Conservation (phyloP, 257 asterid species). For the Galeopsis tetrahit region DNA sequence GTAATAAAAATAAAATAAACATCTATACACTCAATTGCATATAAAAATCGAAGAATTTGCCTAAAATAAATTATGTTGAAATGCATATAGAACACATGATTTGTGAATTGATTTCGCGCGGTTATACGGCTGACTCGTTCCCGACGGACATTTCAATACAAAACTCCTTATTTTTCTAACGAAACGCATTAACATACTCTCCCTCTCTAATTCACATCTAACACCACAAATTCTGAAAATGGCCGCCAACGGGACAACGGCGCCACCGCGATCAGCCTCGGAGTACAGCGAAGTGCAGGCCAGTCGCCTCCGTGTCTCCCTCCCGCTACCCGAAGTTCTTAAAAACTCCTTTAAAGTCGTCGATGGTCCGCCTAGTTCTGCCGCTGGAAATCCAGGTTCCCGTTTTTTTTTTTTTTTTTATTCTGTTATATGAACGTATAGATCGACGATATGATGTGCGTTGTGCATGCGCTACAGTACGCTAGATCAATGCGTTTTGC, state of each 20-base stretch:
- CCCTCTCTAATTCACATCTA: not conserved
- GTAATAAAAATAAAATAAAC: too few relatives aligned
- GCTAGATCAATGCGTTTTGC: not conserved
- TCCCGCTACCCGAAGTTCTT: conserved; percentile 73
- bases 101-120: not conserved
- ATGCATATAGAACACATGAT: not conserved
- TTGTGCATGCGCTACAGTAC: conserved; percentile 22
- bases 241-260: conserved; percentile 39
- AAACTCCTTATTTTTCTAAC: not conserved
- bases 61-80: not conserved
- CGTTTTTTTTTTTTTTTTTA: not conserved
- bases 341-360: conserved; percentile 59
- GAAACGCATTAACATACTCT: not conserved
- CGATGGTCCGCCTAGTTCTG: conserved; percentile 74
- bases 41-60: too few relatives aligned
- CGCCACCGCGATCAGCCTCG: conserved; percentile 51
- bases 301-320: conserved; percentile 65
- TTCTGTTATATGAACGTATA: not conserved
- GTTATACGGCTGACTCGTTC: conserved; percentile 24
- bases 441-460: not conserved
- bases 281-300: conserved; percentile 73
- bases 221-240: conserved; percentile 9
- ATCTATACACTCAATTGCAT: too few relatives aligned
- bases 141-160: conserved; percentile 19
- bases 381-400: conserved; percentile 84